These are phyloP conservation scores for Casuarina cunninghamiana DNA, from an alignment of 306 rosid genomes.

Conservation along the genomic window DNA sequence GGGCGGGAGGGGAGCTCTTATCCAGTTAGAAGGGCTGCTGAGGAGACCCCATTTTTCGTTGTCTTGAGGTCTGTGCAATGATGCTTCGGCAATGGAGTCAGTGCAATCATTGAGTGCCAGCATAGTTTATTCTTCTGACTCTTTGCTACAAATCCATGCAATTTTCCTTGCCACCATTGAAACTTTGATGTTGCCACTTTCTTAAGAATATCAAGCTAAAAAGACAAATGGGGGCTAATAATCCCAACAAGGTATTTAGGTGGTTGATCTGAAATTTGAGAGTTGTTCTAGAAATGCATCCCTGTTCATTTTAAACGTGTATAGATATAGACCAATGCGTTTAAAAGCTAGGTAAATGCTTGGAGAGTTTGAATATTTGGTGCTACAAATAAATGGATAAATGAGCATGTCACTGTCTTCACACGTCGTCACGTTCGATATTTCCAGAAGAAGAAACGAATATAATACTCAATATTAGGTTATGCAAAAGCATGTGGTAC, in stretches of 20 bases:
- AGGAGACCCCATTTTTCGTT: background rate
- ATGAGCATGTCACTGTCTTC: too few relatives aligned
- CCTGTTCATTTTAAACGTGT: too few relatives aligned
- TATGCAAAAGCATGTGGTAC: too few relatives aligned
- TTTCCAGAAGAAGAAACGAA: background rate
- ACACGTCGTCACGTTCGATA: too few relatives aligned
- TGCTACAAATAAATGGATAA: too few relatives aligned
- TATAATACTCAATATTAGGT: background rate
- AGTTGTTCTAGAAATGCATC: too few relatives aligned
- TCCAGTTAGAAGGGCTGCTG: constrained; percentile 17
- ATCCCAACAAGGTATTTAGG: too few relatives aligned
- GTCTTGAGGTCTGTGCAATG: constrained; percentile 6
- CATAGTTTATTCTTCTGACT: background rate
- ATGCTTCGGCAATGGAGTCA: constrained; percentile 2
- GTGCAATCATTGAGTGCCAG: background rate
- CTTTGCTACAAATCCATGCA: background rate
- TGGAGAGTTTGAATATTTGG: background rate
- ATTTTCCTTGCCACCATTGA: background rate
- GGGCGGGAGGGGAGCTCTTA: background rate
- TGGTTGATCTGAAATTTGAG: too few relatives aligned
- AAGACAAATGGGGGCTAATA: too few relatives aligned
- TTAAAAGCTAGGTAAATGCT: background rate
- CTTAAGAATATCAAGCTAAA: background rate
- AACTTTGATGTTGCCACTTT: background rate
- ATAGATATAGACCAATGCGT: too few relatives aligned